Base-by-base conservation (phyloP, 139 green algal species). In the Edaphochlamys debaryana region DNA sequence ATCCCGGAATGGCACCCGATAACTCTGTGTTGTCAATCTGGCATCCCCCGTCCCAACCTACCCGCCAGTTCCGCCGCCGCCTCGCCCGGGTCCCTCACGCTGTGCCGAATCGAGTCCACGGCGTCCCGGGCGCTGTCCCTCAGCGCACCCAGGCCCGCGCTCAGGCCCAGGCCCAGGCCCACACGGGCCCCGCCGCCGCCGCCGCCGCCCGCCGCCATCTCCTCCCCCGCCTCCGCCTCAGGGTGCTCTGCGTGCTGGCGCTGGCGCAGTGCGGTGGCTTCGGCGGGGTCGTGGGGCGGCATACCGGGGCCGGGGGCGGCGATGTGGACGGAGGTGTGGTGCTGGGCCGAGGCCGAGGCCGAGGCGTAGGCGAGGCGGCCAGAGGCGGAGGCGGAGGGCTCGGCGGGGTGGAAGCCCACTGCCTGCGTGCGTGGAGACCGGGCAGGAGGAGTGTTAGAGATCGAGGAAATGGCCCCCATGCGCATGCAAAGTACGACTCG, bases 11-110 rank as follows among this genome's bases (percentile, higher is more conserved):
- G n/a, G n/a, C n/a, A n/a, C n/a, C n/a, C n/a, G n/a, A n/a, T n/a
- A n/a, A n/a, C n/a, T n/a, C n/a, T n/a, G n/a, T n/a, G n/a, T n/a
- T n/a, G n/a, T n/a, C n/a, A n/a, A n/a, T n/a, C n/a, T n/a, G n/a
- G n/a, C n/a, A n/a, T 54, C 11, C 45, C 9, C 45, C 45, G 45
- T 22, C 36, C 32, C 68, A 3, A 52, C 74, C n/a, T 42, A 82
- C 76, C 76, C 62, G 76, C 76, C 62, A 82, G 76, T 62, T 82
- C 76, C 41, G 76, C 62, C 32, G 76, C 76, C 76, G 76, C 76
- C 62, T 82, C 76, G 0, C 64, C 76, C 41, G 62, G 62, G 23
- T 82, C 41, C 41, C 41, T 15, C 40, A 82, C 34, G 62, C 62
- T 82, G 76, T 82, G 76, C 3, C 45, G 32, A 40, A 82, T 42